Base-by-base conservation (phyloP, 192 early-diverging fungal species). In the Rhizophlyctis rosea region DNA sequence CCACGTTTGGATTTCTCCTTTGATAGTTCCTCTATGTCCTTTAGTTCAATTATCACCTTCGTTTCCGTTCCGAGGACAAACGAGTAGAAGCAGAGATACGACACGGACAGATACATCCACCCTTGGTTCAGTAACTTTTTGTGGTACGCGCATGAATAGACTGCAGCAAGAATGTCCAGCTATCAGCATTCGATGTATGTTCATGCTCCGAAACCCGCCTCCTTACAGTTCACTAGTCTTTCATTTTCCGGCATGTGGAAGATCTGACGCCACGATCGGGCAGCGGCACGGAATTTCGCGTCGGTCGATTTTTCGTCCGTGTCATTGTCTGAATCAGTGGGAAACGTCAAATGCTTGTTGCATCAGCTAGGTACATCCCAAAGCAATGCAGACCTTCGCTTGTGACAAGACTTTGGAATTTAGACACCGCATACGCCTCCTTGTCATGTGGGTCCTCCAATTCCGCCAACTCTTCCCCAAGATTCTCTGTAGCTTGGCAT, bases 81-180 rank as follows among this genome's bases (percentile, higher is more conserved):
- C 23, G 94, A 93, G 74, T 99, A 92, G 68, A 98, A 99, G 79
- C 90, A 91, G 27, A 96, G 68, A 69, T 93, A 89, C 61, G 94
- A 90, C 66, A 92, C 86, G 52, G 90, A 92, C 44, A 99, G 83
- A 65, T 99, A 99, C 73, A 99, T 75, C 97, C 97, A 99, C 0
- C 97, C 97, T 74, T 99, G 97, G 69, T 88, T 89, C 50, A 88
- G 80, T 67, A 95, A 83, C 50, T 79, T 83, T 27, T 81, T 80
- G 50, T 92, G 84, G 61, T 92, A 93, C 2, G 91, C 87, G 62
- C 92, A 94, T 11, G 94, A 92, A 75, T 99, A 99, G 72, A 84
- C 88, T 90, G 61, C 14, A 27, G 36, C 50, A 33, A 16, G 7
- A 18, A 53, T 14, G 4, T n/a, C n/a, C n/a, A n/a, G n/a, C n/a